phyloP scores from a whole-genome alignment of 495 filamentous ascomycete species.

The Margaritispora aquatica region DNA sequence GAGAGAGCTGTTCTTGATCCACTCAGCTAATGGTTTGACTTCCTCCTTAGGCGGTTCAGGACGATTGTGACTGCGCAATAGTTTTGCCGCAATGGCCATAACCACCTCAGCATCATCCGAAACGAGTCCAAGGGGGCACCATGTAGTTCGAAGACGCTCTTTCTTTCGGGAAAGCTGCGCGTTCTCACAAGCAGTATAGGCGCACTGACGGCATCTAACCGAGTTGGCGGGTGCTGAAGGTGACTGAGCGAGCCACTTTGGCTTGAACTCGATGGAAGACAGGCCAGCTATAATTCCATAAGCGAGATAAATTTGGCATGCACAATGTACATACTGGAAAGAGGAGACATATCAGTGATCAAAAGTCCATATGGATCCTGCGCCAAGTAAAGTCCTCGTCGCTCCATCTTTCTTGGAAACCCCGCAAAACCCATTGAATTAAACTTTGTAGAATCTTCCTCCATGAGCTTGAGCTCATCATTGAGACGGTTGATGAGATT shows the following conservation, averaged over 20 bases:
- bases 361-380: constrained; percentile 60
- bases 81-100: constrained; percentile 56
- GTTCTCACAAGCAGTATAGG: constrained; percentile 39
- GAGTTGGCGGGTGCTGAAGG: constrained; percentile 62
- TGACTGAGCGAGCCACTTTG: constrained; percentile 88
- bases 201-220: constrained; percentile 80
- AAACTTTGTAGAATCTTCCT: constrained; percentile 26
- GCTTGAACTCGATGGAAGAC: constrained; percentile 68
- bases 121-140: constrained; percentile 54
- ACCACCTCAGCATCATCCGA: constrained; percentile 26
- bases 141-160: constrained; percentile 10
- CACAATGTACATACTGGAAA: constrained; percentile 4
- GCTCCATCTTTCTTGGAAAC: constrained; percentile 31
- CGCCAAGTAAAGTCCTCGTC: constrained; percentile 55
- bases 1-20: constrained; percentile 27
- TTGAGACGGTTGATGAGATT: constrained; percentile 39
- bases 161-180: constrained; percentile 8
- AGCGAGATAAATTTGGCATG: not conserved
- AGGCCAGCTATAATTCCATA: constrained; percentile 1
- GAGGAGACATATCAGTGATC: constrained; percentile 74
- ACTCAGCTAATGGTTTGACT: constrained; percentile 23
- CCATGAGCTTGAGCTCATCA: constrained; percentile 32
- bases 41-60: constrained; percentile 52
- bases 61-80: constrained; percentile 54
- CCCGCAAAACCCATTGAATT: not conserved